Evolutionary conservation across 208 protist species (phyloP).

Genomic region (Wallacemonas sp.): DNA sequence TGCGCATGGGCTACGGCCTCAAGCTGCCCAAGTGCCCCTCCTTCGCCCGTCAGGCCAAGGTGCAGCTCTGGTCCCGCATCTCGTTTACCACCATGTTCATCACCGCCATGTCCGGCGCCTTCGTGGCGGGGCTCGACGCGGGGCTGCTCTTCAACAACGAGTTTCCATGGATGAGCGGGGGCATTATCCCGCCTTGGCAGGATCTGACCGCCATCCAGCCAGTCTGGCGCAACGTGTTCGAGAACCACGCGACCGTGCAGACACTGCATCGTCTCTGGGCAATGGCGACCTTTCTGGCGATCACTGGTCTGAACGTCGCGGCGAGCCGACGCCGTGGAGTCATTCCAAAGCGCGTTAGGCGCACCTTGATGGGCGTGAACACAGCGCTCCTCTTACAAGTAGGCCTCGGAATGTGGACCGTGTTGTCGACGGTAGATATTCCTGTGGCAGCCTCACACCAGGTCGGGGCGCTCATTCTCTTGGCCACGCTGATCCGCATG

Average conservation of each 20-base stretch:
- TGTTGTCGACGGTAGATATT: constrained; percentile 91
- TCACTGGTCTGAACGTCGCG: constrained; percentile 57
- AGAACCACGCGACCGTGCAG: constrained; percentile 82
- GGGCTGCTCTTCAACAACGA: constrained; percentile 91
- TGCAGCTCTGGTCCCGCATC: constrained; percentile 56
- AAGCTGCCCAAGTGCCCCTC: constrained; percentile 40
- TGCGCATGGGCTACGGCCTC: constrained; percentile 76
- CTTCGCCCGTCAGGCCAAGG: constrained; percentile 41
- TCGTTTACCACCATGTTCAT: constrained; percentile 70
- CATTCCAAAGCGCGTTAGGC: constrained; percentile 41
- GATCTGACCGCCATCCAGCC: constrained; percentile 69
- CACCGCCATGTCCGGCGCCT: constrained; percentile 86
- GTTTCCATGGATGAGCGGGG: constrained; percentile 88
- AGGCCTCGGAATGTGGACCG: constrained; percentile 90
- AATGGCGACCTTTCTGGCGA: constrained; percentile 40
- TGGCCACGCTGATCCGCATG: constrained; percentile 75
- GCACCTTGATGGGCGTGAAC: constrained; percentile 67
- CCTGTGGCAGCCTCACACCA: constrained; percentile 89
- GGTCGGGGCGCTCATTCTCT: constrained; percentile 76
- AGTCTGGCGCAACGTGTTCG: constrained; percentile 82
- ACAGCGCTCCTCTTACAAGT: constrained; percentile 75
- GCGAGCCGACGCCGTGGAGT: constrained; percentile 31
- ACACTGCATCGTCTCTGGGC: constrained; percentile 77
- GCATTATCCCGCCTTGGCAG: constrained; percentile 69
- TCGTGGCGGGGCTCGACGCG: constrained; percentile 90